Percentiles rank a stretch among this genome's conserved stretches.
phyloP scores from a whole-genome alignment of 2,329 filamentous ascomycete genomes.

The Fusarium penzigii region DNA sequence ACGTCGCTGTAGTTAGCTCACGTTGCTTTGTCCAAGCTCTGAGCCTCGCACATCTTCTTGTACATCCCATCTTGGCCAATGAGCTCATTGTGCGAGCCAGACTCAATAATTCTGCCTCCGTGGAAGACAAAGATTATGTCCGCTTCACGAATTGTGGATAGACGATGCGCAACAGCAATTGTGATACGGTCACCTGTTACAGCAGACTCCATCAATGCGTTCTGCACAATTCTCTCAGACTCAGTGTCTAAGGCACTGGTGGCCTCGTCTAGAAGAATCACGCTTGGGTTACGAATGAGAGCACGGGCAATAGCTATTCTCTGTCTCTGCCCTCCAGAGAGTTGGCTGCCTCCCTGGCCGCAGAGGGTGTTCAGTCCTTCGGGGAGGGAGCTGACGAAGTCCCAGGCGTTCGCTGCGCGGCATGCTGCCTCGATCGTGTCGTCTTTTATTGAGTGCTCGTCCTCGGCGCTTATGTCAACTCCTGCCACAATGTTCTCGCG shows the following conservation, averaged over 20 bases:
- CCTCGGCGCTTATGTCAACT: constrained; percentile 27
- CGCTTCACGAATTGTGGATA: constrained; percentile 57
- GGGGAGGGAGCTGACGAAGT: constrained; percentile 57
- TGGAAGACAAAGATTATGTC: constrained; percentile 64
- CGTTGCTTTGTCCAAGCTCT: too few relatives aligned
- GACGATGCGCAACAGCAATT: constrained; percentile 65
- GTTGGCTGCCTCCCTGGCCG: constrained; percentile 65
- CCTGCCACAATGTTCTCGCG: constrained; percentile 58
- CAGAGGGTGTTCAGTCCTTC: constrained; percentile 64
- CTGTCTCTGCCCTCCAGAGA: constrained; percentile 74
- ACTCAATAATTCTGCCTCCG: constrained; percentile 49
- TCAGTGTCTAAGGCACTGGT: constrained; percentile 65
- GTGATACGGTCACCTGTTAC: constrained; percentile 46
- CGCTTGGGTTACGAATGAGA: constrained; percentile 64
- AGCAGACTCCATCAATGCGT: constrained; percentile 53
- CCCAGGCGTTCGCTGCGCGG: constrained; percentile 54
- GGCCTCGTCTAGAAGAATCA: constrained; percentile 74
- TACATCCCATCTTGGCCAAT: too few relatives aligned
- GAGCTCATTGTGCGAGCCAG: too few relatives aligned
- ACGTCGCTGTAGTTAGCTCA: too few relatives aligned
- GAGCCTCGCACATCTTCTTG: too few relatives aligned
- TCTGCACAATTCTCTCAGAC: constrained; percentile 66
- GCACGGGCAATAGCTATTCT: constrained; percentile 72
- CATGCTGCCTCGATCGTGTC: constrained; percentile 51
- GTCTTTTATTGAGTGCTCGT: constrained; percentile 27